A percentile compares a stretch with the other conserved stretches of the same genome.
Conservation (phyloP, 106 monocot species). For the Agapanthus africanus region DNA sequence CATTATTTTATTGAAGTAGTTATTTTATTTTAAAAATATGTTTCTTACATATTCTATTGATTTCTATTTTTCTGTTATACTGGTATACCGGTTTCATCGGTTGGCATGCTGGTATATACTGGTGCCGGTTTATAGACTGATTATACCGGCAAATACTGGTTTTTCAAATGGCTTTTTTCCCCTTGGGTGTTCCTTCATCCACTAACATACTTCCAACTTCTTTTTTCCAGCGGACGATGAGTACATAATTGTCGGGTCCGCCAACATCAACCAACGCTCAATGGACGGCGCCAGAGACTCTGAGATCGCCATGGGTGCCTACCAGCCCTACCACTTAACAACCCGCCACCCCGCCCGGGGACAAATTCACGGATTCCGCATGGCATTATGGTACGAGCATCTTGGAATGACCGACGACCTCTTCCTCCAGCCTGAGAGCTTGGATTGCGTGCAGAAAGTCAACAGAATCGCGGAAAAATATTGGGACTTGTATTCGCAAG, state of each 20-base stretch:
- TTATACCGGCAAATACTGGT: too few relatives aligned
- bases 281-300: slow-evolving; percentile 46
- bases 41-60: too few relatives aligned
- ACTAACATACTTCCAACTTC: neutral
- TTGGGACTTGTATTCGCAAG: slow-evolving; percentile 26
- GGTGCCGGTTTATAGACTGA: too few relatives aligned
- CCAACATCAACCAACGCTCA: slow-evolving; percentile 55
- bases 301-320: slow-evolving; percentile 52
- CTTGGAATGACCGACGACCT: slow-evolving; percentile 27
- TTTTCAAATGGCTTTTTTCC: too few relatives aligned
- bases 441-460: slow-evolving; percentile 45
- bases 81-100: too few relatives aligned
- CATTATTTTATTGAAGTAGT: too few relatives aligned
- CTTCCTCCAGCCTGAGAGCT: slow-evolving; percentile 34
- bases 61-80: too few relatives aligned
- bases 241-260: slow-evolving; percentile 51
- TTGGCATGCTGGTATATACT: too few relatives aligned
- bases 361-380: slow-evolving; percentile 43
- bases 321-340: slow-evolving; percentile 35
- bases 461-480: slow-evolving; percentile 26
- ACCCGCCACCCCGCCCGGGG: slow-evolving; percentile 20
- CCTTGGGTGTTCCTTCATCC: neutral
- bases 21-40: too few relatives aligned
- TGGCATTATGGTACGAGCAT: slow-evolving; percentile 48
- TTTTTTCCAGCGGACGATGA: slow-evolving; percentile 38